phyloP scores from a whole-genome alignment of 352 stramenopile species.

The Phytophthora pluvialis region DNA sequence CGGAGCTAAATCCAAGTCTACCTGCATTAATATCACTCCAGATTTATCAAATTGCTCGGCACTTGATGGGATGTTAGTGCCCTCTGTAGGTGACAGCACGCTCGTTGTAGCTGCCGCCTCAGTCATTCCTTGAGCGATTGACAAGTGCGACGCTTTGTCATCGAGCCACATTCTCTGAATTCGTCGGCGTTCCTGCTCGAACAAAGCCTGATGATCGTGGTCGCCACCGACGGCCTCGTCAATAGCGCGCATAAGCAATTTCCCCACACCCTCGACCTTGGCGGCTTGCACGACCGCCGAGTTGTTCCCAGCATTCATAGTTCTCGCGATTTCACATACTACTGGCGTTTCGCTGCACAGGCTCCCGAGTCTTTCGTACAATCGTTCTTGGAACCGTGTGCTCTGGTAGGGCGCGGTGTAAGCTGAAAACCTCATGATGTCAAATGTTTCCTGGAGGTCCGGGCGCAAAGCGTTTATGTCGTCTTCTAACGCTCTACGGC shows the following conservation, averaged over 20 bases:
- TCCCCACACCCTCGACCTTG: slow-evolving; percentile 30
- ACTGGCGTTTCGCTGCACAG: slow-evolving; percentile 54
- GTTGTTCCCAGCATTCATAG: slow-evolving; percentile 1
- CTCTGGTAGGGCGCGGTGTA: slow-evolving; percentile 45
- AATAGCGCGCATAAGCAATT: slow-evolving; percentile 42
- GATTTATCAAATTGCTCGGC: slow-evolving; percentile 6
- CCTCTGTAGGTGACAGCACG: slow-evolving; percentile 1
- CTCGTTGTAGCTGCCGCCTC: slow-evolving; percentile 8
- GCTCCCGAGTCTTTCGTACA: slow-evolving; percentile 35
- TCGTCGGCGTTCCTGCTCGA: slow-evolving; percentile 42
- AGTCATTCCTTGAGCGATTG: slow-evolving; percentile 22
- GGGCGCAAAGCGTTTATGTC: slow-evolving; percentile 36
- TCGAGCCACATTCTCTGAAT: slow-evolving; percentile 38
- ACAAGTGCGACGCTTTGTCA: slow-evolving; percentile 40
- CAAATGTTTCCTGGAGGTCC: slow-evolving; percentile 44
- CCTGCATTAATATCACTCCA: slow-evolving; percentile 56
- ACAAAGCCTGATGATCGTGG: slow-evolving; percentile 30
- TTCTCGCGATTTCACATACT: slow-evolving; percentile 43
- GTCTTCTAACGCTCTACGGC: slow-evolving; percentile 22
- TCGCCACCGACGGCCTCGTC: slow-evolving; percentile 52
- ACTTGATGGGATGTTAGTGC: neutral
- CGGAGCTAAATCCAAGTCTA: slow-evolving; percentile 72
- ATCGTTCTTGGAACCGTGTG: slow-evolving; percentile 27
- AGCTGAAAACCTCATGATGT: slow-evolving; percentile 34
- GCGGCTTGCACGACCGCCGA: neutral